Conservation (phyloP, 2,329 filamentous ascomycete species). For the Penicillium nordicum region DNA sequence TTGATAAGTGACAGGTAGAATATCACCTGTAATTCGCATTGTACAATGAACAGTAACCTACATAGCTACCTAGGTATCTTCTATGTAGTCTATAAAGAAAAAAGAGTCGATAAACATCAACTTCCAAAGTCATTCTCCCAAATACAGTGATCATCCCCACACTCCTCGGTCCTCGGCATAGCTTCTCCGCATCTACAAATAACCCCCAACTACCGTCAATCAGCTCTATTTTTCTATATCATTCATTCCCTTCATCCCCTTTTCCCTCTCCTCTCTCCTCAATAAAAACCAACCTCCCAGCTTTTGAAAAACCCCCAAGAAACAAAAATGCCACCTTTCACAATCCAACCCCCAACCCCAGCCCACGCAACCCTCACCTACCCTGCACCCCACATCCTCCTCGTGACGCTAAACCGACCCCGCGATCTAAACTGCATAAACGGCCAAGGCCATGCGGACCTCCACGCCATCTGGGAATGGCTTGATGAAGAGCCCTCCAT, state of each 20-base stretch:
- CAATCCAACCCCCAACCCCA: slow-evolving; percentile 30
- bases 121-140: not conserved
- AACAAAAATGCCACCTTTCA: slow-evolving; percentile 26
- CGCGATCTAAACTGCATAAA: slow-evolving; percentile 47
- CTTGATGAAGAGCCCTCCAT: slow-evolving; percentile 43
- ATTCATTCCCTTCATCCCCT: not conserved
- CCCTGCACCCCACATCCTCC: slow-evolving; percentile 46
- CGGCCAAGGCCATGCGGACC: slow-evolving; percentile 40
- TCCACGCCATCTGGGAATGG: slow-evolving; percentile 45
- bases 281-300: not conserved
- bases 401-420: slow-evolving; percentile 48
- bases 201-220: not conserved
- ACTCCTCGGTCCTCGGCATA: slow-evolving; percentile 24
- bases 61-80: not conserved
- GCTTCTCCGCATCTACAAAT: slow-evolving; percentile 17
- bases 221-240: not conserved
- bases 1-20: slow-evolving; percentile 5
- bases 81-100: not conserved
- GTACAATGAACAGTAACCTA: not conserved
- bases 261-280: not conserved
- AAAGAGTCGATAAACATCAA: not conserved
- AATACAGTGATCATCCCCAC: slow-evolving; percentile 7
- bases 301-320: not conserved
- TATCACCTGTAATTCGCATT: not conserved
- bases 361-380: slow-evolving; percentile 37